phyloP scores from a whole-genome alignment of 768 basidiomycete genomes.

The Hericium alpestre region DNA sequence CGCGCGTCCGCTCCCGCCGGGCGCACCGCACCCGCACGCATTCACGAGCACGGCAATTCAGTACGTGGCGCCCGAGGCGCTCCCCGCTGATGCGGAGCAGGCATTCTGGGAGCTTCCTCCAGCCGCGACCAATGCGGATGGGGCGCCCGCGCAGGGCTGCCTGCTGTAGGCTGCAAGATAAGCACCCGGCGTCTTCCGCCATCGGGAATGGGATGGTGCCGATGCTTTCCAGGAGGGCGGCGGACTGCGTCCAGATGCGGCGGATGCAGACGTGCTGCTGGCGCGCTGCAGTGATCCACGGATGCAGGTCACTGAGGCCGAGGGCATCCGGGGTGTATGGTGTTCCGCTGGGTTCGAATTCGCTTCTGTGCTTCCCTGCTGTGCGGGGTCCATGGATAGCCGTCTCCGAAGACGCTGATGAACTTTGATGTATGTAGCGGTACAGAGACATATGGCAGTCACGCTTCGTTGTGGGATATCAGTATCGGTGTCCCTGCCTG shows the following conservation, averaged over 20 bases:
- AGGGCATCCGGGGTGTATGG: background rate
- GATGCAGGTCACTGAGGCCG: background rate
- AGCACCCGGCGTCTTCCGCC: background rate
- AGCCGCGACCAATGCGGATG: constrained; percentile 1
- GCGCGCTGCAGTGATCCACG: background rate
- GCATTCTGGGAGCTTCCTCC: constrained; percentile 19
- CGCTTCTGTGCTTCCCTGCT: background rate
- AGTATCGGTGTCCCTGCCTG: no score
- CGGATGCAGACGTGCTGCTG: background rate
- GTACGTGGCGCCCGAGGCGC: constrained; percentile 23
- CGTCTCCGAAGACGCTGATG: no score
- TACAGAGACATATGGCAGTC: no score
- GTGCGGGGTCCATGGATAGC: no score
- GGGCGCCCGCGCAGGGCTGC: background rate
- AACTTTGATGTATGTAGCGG: no score
- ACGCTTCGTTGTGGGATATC: no score
- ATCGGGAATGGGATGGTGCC: background rate
- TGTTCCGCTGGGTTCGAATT: background rate
- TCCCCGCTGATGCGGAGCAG: constrained; percentile 13
- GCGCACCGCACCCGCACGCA: constrained; percentile 42
- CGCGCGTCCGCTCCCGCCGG: constrained; percentile 38
- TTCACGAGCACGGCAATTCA: constrained; percentile 63
- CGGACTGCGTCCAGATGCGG: no score
- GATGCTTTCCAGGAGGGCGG: background rate
- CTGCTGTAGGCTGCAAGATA: background rate